These are phyloP conservation scores for Lepiota brunneoincarnata DNA, from an alignment of 768 basidiomycete species.

Conservation along the genomic window DNA sequence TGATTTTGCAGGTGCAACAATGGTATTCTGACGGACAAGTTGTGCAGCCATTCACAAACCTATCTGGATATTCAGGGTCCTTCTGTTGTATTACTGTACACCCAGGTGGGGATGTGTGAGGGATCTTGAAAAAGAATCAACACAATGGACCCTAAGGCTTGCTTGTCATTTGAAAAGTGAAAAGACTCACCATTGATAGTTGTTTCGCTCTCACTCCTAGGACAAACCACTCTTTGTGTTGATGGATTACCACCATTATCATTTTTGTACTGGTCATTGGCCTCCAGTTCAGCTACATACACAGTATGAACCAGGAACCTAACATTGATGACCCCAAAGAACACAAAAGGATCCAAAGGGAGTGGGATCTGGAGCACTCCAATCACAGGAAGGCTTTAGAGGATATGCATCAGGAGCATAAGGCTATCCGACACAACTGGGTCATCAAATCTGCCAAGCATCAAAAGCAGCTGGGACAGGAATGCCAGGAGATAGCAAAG, in stretches of 20 bases:
- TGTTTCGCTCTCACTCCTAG: neutral
- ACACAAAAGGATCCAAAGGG: neutral
- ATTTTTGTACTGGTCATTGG: neutral
- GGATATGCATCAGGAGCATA: neutral
- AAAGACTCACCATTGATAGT: neutral
- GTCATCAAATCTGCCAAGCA: no score
- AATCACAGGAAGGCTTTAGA: no score
- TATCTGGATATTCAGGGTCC: neutral
- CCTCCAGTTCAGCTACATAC: neutral
- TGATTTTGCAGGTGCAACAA: no score
- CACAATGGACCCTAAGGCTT: neutral
- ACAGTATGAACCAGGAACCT: neutral
- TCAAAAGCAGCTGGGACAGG: neutral
- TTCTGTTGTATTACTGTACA: neutral
- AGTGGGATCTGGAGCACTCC: no score
- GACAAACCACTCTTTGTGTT: neutral
- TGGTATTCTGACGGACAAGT: neutral
- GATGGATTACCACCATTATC: neutral
- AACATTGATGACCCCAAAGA: neutral
- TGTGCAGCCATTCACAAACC: neutral
- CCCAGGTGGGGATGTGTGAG: neutral
- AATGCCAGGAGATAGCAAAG: neutral
- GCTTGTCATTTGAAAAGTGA: no score
- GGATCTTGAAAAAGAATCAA: neutral
- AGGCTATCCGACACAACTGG: neutral